A percentile compares a stretch with the other conserved stretches of the same genome.
Evolutionary conservation across 1,284 basidiomycete genomes (phyloP).

Genomic region (Cryptococcus sp.): DNA sequence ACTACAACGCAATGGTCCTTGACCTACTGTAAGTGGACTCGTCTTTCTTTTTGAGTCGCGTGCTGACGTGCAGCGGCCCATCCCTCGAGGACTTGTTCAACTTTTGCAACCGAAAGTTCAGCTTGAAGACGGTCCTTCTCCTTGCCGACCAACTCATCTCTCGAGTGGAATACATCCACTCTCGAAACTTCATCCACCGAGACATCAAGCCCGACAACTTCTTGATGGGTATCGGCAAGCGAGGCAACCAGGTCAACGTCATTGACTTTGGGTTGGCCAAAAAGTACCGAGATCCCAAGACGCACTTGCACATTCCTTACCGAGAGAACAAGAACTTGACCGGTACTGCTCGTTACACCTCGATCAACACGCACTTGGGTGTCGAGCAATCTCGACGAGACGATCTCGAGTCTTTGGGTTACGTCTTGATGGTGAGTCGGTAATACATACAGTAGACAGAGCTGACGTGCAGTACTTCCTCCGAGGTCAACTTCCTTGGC

Average conservation of each 20-base stretch:
- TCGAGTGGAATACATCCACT: slow-evolving; percentile 98
- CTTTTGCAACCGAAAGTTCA: slow-evolving; percentile 99
- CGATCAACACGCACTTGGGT: slow-evolving; percentile 97
- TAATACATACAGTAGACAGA: not conserved
- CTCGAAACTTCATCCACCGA: slow-evolving; percentile 98
- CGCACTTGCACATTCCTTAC: slow-evolving; percentile 98
- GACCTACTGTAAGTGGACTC: slow-evolving; percentile 76
- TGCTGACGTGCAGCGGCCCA: slow-evolving; percentile 56
- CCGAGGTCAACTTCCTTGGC: slow-evolving; percentile 92
- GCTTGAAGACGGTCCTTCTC: slow-evolving; percentile 91
- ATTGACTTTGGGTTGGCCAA: slow-evolving; percentile 99
- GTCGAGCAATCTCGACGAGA: slow-evolving; percentile 95
- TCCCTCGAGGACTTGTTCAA: slow-evolving; percentile 99
- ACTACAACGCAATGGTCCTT: slow-evolving; percentile 99
- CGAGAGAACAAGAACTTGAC: slow-evolving; percentile 99
- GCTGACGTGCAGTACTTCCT: slow-evolving; percentile 69
- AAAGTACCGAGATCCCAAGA: slow-evolving; percentile 99
- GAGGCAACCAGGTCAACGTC: slow-evolving; percentile 98
- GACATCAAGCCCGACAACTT: slow-evolving; percentile 99
- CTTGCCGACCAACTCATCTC: slow-evolving; percentile 98
- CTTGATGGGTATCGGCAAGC: slow-evolving; percentile 99
- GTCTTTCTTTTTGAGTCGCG: too few species aligned
- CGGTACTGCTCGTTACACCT: slow-evolving; percentile 97
- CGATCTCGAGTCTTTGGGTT: slow-evolving; percentile 91
- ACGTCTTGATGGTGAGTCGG: slow-evolving; percentile 67